Evolutionary conservation across 2,329 filamentous ascomycete species (phyloP), one percentile per base, ranked within the genome.

Genomic region (Colletotrichum tabaci): DNA sequence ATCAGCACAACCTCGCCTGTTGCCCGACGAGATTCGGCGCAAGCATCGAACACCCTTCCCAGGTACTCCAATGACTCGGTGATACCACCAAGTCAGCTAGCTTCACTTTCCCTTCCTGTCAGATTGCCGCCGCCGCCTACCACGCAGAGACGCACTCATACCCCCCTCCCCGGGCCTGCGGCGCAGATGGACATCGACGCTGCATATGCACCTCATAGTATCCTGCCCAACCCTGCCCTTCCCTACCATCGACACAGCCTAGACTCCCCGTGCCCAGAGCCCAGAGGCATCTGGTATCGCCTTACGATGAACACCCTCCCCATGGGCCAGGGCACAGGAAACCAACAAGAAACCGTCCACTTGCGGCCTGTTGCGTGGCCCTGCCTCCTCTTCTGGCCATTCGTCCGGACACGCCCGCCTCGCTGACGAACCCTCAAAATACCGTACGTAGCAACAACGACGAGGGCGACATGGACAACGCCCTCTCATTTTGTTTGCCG

Each of bases 11-110:
- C 40, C 42, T 57, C 42, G 35, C 12, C 5, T 40, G 23, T 38
- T 61, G 50, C 67, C 50, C 35, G 64, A 61, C 58, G 15, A 71
- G 68, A 71, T 71, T 63, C 64, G 26, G 68, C 65, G 68, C 47
- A 35, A 47, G 18, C 68, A 71, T 71, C 68, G 68, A n/a, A 21
- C 58, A 46, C 30, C 21, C 26, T 6, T 30, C 26, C 26, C 26
- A 30, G 26, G 26, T 30, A 30, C 15, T 18, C 68, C 68, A 71
- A 68, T 71, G 21, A 16, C 23, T 58, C 44, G 50, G 47, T 21
- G 50, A 63, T 68, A 46, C 58, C 21, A 71, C 68, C 68, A 57
- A 62, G 52, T 52, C 38, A 63, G 18, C 61, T 30, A 69, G 53
- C 50, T 49, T 38, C 12, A 30, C 26, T 6, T 30, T 46, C 35